Conservation (phyloP, 2,329 filamentous ascomycete species). For the Phaeoacremonium minimum region DNA sequence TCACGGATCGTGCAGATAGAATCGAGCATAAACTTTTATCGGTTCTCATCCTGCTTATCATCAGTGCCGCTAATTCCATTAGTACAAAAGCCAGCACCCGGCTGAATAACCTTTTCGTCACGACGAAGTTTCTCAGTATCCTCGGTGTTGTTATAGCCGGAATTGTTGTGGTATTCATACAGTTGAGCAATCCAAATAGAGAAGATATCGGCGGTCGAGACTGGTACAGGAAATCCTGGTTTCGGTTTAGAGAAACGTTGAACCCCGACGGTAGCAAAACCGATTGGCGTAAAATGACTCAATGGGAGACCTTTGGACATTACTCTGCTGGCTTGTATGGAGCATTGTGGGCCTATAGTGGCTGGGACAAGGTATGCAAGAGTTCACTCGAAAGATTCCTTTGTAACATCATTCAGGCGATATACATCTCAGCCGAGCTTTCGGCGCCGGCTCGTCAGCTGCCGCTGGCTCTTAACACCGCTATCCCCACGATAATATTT, state of each 20-base stretch:
- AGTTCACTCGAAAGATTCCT: too few species aligned
- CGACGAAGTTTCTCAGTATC: constrained; percentile 47
- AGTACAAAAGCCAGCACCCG: constrained; percentile 51
- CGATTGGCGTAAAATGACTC: constrained; percentile 41
- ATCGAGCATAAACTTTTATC: constrained; percentile 48
- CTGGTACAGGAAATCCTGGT: constrained; percentile 52
- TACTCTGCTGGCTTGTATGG: constrained; percentile 58
- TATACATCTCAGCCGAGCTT: constrained; percentile 52
- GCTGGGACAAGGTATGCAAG: constrained; percentile 57
- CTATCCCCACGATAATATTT: constrained; percentile 53
- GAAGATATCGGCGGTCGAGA: constrained; percentile 39
- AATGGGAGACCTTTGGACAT: constrained; percentile 57
- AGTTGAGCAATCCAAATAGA: constrained; percentile 26
- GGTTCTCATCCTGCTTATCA: constrained; percentile 37
- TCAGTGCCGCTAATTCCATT: constrained; percentile 49
- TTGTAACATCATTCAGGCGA: too few species aligned
- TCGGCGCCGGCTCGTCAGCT: constrained; percentile 46
- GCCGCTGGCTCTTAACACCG: constrained; percentile 57
- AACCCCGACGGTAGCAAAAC: constrained; percentile 44
- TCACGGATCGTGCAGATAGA: constrained; percentile 36
- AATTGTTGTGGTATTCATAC: constrained; percentile 38
- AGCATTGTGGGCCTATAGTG: constrained; percentile 60
- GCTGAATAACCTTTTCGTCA: constrained; percentile 52
- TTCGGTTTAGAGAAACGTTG: constrained; percentile 42
- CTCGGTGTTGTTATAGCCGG: constrained; percentile 43